Percentiles rank a stretch among this genome's conserved stretches.
Evolutionary conservation across 1,284 basidiomycete species (phyloP).

Genomic region (Cutaneotrichosporon mucoides): DNA sequence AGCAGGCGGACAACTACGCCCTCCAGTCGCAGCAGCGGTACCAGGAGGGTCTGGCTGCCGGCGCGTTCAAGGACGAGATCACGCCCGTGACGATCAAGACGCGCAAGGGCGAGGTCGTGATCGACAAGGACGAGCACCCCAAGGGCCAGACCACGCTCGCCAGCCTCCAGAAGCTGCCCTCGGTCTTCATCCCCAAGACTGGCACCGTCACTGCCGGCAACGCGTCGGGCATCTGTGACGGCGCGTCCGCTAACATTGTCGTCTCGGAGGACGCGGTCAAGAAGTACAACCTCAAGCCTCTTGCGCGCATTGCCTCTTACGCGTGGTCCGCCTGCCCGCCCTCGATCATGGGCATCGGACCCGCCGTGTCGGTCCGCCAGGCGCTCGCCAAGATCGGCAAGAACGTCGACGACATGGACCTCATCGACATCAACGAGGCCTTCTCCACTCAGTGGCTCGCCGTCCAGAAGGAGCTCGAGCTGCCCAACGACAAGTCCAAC

Average conservation of each 20-base stretch:
- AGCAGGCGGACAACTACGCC: conserved; percentile 56
- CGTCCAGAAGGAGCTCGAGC: conserved; percentile 55
- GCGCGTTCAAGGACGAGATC: conserved; percentile 64
- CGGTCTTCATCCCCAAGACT: conserved; percentile 54
- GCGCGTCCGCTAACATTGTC: conserved; percentile 56
- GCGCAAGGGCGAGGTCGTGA: conserved; percentile 49
- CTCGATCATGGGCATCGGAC: conserved; percentile 58
- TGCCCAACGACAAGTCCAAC: conserved; percentile 56
- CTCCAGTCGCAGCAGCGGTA: conserved; percentile 56
- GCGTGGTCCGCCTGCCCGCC: conserved; percentile 56
- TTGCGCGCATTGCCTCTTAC: conserved; percentile 54
- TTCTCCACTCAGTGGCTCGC: conserved; percentile 57
- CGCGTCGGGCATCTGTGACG: conserved; percentile 56
- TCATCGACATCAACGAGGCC: conserved; percentile 58
- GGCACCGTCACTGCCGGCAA: conserved; percentile 56
- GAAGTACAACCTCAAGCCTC: conserved; percentile 51
- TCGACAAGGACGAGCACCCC: conserved; percentile 54
- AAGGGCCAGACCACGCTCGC: conserved; percentile 51
- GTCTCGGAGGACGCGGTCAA: conserved; percentile 53
- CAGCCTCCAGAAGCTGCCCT: conserved; percentile 51
- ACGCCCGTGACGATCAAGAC: conserved; percentile 90
- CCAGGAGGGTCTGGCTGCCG: conserved; percentile 52
- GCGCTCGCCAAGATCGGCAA: conserved; percentile 37
- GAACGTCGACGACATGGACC: conserved; percentile 53
- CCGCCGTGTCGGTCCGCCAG: conserved; percentile 47